Evolutionary conservation across 345 rosid genomes (phyloP).

Genomic region (Bretschneidera sinensis): DNA sequence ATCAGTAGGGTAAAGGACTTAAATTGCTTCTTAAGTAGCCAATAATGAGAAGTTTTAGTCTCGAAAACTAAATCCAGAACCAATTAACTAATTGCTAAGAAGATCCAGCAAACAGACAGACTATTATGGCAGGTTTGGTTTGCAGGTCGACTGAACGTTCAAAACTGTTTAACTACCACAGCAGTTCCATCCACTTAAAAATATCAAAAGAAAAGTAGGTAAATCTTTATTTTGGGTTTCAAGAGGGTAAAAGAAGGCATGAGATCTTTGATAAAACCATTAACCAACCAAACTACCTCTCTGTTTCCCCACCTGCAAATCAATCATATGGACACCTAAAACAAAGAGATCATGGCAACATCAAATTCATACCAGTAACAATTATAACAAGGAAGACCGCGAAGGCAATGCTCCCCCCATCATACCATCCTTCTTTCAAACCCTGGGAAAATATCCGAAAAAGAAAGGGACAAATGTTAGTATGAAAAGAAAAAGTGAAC

Average conservation of each 20-base stretch:
- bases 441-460: constrained; percentile 47
- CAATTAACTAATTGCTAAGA: background rate
- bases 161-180: too few relatives aligned
- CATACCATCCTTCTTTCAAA: constrained; percentile 85
- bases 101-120: background rate
- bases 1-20: background rate
- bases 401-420: constrained; percentile 95
- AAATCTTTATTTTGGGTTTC: background rate
- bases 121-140: too few relatives aligned
- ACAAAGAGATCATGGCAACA: background rate
- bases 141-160: too few relatives aligned
- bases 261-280: background rate
- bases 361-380: constrained; percentile 70
- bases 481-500: constrained; percentile 1
- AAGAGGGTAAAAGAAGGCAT: background rate
- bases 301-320: background rate
- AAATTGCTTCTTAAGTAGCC: background rate
- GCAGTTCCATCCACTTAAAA: too few relatives aligned
- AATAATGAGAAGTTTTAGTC: background rate
- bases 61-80: background rate
- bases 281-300: background rate
- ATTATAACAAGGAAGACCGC: constrained; percentile 91
- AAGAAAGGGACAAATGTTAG: constrained; percentile 3
- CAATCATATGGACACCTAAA: background rate
- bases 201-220: background rate